Conservation (phyloP, 2,329 filamentous ascomycete species). For the Parascedosporium putredinis region DNA sequence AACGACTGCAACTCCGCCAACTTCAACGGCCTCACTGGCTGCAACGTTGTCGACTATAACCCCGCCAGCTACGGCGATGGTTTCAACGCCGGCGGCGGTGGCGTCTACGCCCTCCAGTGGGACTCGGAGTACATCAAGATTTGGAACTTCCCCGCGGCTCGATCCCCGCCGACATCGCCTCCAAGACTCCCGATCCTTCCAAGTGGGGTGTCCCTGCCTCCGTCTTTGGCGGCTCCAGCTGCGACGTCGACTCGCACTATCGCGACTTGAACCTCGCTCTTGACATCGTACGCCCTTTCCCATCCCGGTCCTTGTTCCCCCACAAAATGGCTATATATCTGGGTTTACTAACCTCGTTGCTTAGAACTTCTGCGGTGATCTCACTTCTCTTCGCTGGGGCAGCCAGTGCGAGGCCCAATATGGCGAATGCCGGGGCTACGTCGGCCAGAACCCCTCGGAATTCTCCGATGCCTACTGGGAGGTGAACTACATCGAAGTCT, state of each 20-base stretch:
- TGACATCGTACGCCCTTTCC: constrained; percentile 40
- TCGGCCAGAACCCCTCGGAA: constrained; percentile 31
- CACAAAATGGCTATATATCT: not conserved
- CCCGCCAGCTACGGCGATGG: constrained; percentile 45
- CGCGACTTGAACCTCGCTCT: constrained; percentile 61
- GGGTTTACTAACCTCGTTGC: not conserved
- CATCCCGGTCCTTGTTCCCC: constrained; percentile 9
- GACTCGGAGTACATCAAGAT: constrained; percentile 55
- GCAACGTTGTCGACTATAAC: constrained; percentile 31
- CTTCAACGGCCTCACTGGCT: constrained; percentile 28
- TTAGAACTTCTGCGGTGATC: not conserved
- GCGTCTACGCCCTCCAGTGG: constrained; percentile 64
- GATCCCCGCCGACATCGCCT: constrained; percentile 55
- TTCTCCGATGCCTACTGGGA: constrained; percentile 39
- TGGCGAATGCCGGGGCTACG: constrained; percentile 27
- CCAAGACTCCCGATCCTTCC: constrained; percentile 48
- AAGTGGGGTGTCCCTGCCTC: constrained; percentile 61
- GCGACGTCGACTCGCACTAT: constrained; percentile 58
- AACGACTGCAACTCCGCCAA: constrained; percentile 22
- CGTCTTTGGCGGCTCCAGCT: constrained; percentile 53
- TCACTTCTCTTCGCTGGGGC: not conserved
- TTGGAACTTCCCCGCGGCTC: constrained; percentile 60
- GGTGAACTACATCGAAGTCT: constrained; percentile 43
- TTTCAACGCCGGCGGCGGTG: constrained; percentile 58
- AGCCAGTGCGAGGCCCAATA: not conserved